Conservation (phyloP, 441 rosid species). For the Metrosideros polymorpha region DNA sequence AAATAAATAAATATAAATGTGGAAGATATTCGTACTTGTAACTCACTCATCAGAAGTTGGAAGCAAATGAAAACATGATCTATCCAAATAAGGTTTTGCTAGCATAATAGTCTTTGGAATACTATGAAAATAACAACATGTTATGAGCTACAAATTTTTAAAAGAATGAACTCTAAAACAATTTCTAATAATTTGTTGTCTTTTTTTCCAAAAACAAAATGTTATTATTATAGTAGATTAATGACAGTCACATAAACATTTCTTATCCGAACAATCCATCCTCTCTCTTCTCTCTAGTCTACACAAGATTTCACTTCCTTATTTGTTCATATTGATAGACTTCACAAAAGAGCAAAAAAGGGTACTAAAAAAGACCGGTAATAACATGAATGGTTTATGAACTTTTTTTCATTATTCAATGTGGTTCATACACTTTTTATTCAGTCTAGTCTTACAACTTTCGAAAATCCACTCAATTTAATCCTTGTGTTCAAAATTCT, state of each 20-base stretch:
- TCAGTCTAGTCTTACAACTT: background rate
- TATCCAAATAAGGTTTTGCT: background rate
- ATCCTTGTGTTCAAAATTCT: background rate
- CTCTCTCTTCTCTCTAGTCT: background rate
- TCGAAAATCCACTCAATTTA: background rate
- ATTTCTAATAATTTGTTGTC: too few relatives aligned
- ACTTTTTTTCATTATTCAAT: background rate
- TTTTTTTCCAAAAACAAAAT: too few relatives aligned
- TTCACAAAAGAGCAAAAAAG: background rate
- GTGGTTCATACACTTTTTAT: background rate
- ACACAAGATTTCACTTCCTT: background rate
- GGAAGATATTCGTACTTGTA: background rate
- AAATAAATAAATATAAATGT: background rate
- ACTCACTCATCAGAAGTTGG: rapidly evolving
- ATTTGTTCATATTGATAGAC: background rate
- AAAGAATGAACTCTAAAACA: too few relatives aligned
- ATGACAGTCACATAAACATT: too few relatives aligned
- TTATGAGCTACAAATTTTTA: too few relatives aligned
- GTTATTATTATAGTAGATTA: too few relatives aligned
- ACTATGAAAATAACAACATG: too few relatives aligned
- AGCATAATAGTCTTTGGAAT: too few relatives aligned
- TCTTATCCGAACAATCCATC: too few relatives aligned
- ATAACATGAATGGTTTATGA: rapidly evolving
- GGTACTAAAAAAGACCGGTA: background rate
- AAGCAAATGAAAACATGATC: background rate